Evolutionary conservation across 371 early-diverging fungal species (phyloP).

Genomic region (Dichotomocladium elegans): DNA sequence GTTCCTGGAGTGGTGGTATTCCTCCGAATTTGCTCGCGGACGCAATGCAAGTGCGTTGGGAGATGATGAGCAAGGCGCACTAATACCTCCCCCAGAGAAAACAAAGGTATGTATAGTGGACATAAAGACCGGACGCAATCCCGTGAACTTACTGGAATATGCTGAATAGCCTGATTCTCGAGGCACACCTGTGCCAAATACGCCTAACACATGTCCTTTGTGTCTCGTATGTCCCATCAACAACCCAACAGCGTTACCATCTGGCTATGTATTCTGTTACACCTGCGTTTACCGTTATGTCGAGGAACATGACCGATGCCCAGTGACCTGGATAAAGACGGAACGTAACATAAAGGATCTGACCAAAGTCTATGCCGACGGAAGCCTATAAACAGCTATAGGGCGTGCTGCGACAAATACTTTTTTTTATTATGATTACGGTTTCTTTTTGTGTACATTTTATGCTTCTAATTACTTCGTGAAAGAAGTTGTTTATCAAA

Average conservation of each 20-base stretch:
- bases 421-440: not conserved
- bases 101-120: conserved; percentile 39
- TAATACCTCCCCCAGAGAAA: conserved; percentile 62
- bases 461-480: conserved; percentile 1
- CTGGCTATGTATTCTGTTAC: conserved; percentile 85
- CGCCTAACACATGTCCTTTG: conserved; percentile 75
- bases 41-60: conserved; percentile 27
- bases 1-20: conserved; percentile 95
- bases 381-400: conserved; percentile 12
- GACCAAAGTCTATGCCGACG: conserved; percentile 60
- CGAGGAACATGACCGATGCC: conserved; percentile 64
- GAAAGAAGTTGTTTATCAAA: conserved; percentile 37
- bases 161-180: conserved; percentile 63
- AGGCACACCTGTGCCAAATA: conserved; percentile 70
- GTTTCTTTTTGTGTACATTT: not conserved
- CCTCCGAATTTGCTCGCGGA: conserved; percentile 63
- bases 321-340: conserved; percentile 61
- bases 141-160: not conserved
- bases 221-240: conserved; percentile 65
- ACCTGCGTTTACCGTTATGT: conserved; percentile 72
- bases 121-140: not conserved
- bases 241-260: conserved; percentile 80
- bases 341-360: conserved; percentile 41
- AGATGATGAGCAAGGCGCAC: conserved; percentile 22
- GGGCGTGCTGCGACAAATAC: not conserved